Evolutionary conservation across 2,329 filamentous ascomycete species (phyloP).

Genomic region (Neospermospora avenae): DNA sequence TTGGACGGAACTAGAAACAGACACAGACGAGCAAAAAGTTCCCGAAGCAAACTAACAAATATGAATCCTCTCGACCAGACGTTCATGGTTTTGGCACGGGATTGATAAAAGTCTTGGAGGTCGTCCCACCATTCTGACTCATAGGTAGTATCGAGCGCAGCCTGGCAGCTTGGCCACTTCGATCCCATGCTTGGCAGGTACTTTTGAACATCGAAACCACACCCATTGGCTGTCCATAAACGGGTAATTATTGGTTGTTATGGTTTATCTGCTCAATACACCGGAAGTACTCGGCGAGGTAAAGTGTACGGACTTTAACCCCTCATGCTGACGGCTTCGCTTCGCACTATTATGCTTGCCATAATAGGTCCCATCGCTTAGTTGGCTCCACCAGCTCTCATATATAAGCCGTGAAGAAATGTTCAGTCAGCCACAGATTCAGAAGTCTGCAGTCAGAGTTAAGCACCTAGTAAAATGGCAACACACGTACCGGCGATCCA

Average conservation of each 20-base stretch:
- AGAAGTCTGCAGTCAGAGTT: too few relatives aligned
- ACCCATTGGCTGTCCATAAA: too few relatives aligned
- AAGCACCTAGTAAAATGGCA: background rate
- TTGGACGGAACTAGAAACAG: background rate
- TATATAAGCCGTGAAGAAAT: background rate
- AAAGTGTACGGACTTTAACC: background rate
- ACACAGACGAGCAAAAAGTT: background rate
- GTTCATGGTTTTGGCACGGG: background rate
- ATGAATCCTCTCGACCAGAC: background rate
- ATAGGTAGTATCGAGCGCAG: background rate
- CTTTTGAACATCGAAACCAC: too few relatives aligned
- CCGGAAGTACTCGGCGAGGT: too few relatives aligned
- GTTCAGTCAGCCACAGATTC: too few relatives aligned
- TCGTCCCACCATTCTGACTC: background rate
- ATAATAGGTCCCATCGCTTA: background rate
- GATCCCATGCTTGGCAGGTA: too few relatives aligned
- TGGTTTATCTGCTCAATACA: too few relatives aligned
- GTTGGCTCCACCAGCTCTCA: background rate
- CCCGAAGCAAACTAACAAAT: background rate
- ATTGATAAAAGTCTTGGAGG: background rate
- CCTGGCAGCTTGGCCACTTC: background rate
- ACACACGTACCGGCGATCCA: conserved; percentile 21
- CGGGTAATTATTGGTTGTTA: too few relatives aligned
- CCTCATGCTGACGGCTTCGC: background rate
- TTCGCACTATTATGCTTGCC: background rate